A percentile compares a stretch with the other conserved stretches of the same genome.
These are phyloP conservation scores for Penicillium arizonense DNA, from an alignment of 495 filamentous ascomycete genomes.

Conservation along the genomic window DNA sequence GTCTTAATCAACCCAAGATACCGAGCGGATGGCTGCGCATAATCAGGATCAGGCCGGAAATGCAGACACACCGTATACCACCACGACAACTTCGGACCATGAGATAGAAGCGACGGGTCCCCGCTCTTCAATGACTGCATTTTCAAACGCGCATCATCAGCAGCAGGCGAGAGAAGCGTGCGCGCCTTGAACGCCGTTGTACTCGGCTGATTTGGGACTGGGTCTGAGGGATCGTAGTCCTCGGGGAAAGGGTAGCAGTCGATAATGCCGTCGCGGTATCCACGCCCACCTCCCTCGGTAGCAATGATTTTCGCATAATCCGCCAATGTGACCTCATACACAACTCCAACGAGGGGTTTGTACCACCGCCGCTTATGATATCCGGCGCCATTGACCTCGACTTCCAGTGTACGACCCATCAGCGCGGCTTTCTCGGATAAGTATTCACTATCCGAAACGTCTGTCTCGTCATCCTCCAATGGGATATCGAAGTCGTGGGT, in stretches of 20 bases:
- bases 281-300: constrained; percentile 81
- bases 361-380: constrained; percentile 59
- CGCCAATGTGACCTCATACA: constrained; percentile 81
- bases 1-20: constrained; percentile 76
- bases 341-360: constrained; percentile 83
- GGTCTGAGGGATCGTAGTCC: constrained; percentile 30
- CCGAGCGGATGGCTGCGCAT: constrained; percentile 78
- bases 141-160: constrained; percentile 13
- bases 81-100: constrained; percentile 8
- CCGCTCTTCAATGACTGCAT: background rate
- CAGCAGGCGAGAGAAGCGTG: constrained; percentile 56
- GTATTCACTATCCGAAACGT: constrained; percentile 12
- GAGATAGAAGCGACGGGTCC: background rate
- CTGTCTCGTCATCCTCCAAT: constrained; percentile 7
- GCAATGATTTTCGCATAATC: constrained; percentile 87
- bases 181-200: constrained; percentile 52
- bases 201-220: constrained; percentile 38
- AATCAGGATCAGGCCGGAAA: constrained; percentile 58
- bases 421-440: constrained; percentile 33
- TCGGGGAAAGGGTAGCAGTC: constrained; percentile 66
- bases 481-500: constrained; percentile 1
- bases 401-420: constrained; percentile 13
- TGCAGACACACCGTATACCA: constrained; percentile 11
- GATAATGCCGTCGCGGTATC: constrained; percentile 81
- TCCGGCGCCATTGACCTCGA: constrained; percentile 6